Conservation (phyloP, 2,329 filamentous ascomycete genomes). For the Penicillium brevicompactum region DNA sequence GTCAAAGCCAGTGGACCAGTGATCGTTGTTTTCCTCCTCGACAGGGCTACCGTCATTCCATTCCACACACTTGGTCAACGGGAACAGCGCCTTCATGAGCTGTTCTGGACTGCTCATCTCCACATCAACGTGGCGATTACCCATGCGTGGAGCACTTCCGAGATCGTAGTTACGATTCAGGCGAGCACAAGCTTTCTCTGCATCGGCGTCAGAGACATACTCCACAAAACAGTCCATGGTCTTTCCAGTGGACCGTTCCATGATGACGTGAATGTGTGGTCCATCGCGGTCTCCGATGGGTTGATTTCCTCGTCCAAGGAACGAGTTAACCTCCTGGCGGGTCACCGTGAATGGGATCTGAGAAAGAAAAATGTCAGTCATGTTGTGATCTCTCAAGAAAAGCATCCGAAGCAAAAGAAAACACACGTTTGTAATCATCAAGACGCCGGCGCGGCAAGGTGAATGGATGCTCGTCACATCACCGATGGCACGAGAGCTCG, state of each 20-base stretch:
- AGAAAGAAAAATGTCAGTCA: neutral
- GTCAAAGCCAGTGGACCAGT: conserved; percentile 53
- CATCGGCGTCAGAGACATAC: conserved; percentile 41
- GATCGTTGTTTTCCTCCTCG: conserved; percentile 38
- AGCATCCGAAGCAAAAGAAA: no score
- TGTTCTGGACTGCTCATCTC: conserved; percentile 50
- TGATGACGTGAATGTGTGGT: conserved; percentile 57
- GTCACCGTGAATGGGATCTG: conserved; percentile 55
- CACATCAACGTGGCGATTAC: conserved; percentile 51
- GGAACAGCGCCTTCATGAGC: conserved; percentile 55
- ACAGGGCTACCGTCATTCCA: conserved; percentile 46
- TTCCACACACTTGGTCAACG: conserved; percentile 52
- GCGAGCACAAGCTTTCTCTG: conserved; percentile 39
- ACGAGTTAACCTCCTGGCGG: conserved; percentile 51
- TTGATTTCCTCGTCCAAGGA: conserved; percentile 48
- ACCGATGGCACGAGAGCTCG: no score
- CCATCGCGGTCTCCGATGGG: conserved; percentile 42
- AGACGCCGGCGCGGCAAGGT: neutral
- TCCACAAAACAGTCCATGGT: conserved; percentile 59
- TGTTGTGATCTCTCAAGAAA: no score
- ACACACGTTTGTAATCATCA: conserved; percentile 8
- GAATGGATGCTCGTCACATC: no score
- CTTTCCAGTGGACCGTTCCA: conserved; percentile 60
- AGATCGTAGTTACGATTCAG: conserved; percentile 38
- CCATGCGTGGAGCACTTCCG: conserved; percentile 47